phyloP scores from a whole-genome alignment of 257 asterid genomes.

The Handroanthus guayacan region DNA sequence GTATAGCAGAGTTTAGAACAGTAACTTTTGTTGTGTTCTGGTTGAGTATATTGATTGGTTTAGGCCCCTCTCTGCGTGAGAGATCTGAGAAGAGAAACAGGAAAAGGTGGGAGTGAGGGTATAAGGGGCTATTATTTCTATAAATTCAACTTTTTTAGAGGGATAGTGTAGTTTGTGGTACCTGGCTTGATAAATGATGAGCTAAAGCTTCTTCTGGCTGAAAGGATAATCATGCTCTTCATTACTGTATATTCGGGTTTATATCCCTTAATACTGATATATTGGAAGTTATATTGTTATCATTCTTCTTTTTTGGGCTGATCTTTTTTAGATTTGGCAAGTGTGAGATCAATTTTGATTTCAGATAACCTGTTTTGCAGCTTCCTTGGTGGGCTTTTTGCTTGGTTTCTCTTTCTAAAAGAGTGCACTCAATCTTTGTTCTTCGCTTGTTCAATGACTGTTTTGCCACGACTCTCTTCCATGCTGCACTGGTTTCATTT shows the following conservation, averaged over 20 bases:
- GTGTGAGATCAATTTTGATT: constrained; percentile 28
- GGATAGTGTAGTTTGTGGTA: neutral
- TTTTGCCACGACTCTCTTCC: constrained; percentile 91
- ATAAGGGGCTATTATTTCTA: neutral
- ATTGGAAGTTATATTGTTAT: neutral
- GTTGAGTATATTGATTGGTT: neutral
- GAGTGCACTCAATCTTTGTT: constrained; percentile 91
- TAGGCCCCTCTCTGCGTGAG: neutral
- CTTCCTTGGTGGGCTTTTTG: constrained; percentile 98
- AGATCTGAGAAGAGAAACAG: neutral
- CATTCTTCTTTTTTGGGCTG: neutral
- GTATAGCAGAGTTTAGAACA: neutral
- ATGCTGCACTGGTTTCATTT: constrained; percentile 28
- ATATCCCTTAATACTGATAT: constrained; percentile 10
- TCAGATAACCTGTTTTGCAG: constrained; percentile 53
- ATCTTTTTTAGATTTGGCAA: neutral
- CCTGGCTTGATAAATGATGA: neutral
- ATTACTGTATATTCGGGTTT: neutral
- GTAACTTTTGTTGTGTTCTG: neutral
- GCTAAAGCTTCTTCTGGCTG: neutral
- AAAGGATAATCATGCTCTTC: neutral
- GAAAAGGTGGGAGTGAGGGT: neutral
- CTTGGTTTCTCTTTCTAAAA: constrained; percentile 82
- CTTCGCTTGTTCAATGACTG: constrained; percentile 98
- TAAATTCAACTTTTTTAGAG: neutral